A percentile compares a stretch with the other conserved stretches of the same genome.
phyloP scores from a whole-genome alignment of 345 rosid genomes.

The Ceriops zippeliana region DNA sequence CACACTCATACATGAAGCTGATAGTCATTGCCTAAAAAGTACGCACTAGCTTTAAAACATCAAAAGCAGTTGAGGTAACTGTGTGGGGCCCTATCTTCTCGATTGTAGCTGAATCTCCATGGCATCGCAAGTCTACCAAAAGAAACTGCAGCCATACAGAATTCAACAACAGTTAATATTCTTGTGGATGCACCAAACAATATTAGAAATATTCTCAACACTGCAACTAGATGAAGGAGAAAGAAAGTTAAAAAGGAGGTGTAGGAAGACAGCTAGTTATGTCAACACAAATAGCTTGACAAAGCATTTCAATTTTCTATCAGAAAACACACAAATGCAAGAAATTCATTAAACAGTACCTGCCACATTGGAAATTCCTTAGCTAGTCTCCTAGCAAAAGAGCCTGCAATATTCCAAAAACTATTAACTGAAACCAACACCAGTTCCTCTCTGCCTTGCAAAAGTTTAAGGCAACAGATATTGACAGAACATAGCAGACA shows the following conservation, averaged over 20 bases:
- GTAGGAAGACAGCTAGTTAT: too few species aligned
- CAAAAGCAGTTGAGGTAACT: constrained; percentile 82
- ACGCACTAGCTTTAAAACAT: constrained; percentile 77
- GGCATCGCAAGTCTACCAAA: constrained; percentile 86
- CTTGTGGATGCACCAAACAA: neutral
- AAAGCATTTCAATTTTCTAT: too few species aligned
- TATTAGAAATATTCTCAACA: too few species aligned
- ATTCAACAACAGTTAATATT: neutral
- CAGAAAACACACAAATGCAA: neutral
- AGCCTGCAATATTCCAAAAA: constrained; percentile 43
- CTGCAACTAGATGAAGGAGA: too few species aligned
- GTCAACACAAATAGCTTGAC: too few species aligned
- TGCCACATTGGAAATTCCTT: constrained; percentile 92
- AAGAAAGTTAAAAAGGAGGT: too few species aligned
- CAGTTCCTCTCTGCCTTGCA: too few species aligned
- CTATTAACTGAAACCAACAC: neutral
- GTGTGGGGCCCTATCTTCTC: constrained; percentile 69
- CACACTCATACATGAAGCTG: constrained; percentile 7
- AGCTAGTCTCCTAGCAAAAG: constrained; percentile 79
- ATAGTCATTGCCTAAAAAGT: constrained; percentile 2
- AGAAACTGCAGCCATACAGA: constrained; percentile 57
- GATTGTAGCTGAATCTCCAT: constrained; percentile 83
- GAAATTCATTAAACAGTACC: constrained; percentile 36
- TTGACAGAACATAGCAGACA: too few species aligned
- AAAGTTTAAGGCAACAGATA: too few species aligned